Base-by-base conservation (phyloP, 805 yeast genomes). In the Starmerella davenportii region DNA sequence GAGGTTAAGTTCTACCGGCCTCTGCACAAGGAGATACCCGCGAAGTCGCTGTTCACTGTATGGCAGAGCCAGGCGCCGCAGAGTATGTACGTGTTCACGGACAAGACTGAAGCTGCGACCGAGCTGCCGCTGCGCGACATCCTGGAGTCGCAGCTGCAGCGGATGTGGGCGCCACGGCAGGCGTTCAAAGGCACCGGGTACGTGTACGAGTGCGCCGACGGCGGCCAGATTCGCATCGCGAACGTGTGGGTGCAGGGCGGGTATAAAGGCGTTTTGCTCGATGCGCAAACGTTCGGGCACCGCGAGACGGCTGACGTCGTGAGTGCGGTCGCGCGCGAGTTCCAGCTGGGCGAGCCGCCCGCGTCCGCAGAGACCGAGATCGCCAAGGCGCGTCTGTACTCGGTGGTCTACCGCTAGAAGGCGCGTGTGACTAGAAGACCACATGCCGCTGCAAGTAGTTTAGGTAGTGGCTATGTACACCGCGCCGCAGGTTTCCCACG, bases 211-310 rank as follows among this genome's bases (percentile, higher is more conserved):
- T 50, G 78, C 2, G 53, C 47, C 13, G 53, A 52, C 16, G 76
- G 75, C 14, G 63, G 60, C 30, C 58, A 61, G 7, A 59, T 80
- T 3, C 60, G 81, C 30, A 69, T 84, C 0, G 74, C 79, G 32
- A 80, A 79, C 51, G 71, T 79, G 30, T 72, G 74, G 36, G 62
- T 79, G 13, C 84, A 78, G 51, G 92, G 93, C 1, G 64, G 64
- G 16, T 79, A 77, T 61, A 69, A 75, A 43, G 84, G 84, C 0
- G 64, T 79, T 28, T 53, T 79, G 28, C 66, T 79, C 21, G 78
- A 76, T 47, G 62, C 76, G 2, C 56, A 51, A 5, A 41, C 42
- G 7, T 23, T 23, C 25, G 25, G 25, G 25, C 7, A 23, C 25
- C 7, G 11, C 7, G 25, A 23, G 11, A 23, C 25, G 11, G 11